Conservation (phyloP, 169 alveolate genomes). For the Plasmodium cynomolgi region DNA sequence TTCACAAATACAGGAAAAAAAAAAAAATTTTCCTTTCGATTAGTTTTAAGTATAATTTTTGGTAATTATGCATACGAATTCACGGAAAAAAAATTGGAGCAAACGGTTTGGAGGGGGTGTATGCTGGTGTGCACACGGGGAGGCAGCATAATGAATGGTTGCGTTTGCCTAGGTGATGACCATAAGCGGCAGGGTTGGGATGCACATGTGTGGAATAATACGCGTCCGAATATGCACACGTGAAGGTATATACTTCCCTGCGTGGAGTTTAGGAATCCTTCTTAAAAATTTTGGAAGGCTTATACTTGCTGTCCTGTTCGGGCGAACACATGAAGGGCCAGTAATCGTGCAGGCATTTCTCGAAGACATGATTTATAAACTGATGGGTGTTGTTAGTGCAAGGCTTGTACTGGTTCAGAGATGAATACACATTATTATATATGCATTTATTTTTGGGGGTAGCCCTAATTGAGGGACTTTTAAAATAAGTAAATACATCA, state of each 20-base stretch:
- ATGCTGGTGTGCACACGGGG: not conserved
- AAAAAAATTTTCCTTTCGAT: not conserved
- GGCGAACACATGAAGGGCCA: conserved; percentile 83
- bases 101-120: not conserved
- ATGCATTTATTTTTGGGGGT: conserved; percentile 54
- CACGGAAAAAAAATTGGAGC: not conserved
- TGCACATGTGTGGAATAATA: not conserved
- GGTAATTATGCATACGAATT: not conserved
- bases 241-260: not conserved
- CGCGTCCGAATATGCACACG: not conserved
- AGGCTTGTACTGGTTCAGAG: conserved; percentile 60
- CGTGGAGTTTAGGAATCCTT: conserved; percentile 3
- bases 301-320: conserved; percentile 77
- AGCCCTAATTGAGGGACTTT: conserved; percentile 19
- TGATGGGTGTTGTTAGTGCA: conserved; percentile 34
- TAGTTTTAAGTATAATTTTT: not conserved
- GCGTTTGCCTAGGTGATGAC: not conserved
- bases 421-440: conserved; percentile 47
- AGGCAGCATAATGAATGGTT: no score
- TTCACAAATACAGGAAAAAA: not conserved
- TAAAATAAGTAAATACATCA: conserved; percentile 63
- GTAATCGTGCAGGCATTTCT: conserved; percentile 73
- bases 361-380: conserved; percentile 73
- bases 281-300: conserved; percentile 78
- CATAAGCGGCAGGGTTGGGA: not conserved